These are phyloP conservation scores for Aurinia saxatilis DNA, from an alignment of 345 rosid genomes.

Conservation along the genomic window DNA sequence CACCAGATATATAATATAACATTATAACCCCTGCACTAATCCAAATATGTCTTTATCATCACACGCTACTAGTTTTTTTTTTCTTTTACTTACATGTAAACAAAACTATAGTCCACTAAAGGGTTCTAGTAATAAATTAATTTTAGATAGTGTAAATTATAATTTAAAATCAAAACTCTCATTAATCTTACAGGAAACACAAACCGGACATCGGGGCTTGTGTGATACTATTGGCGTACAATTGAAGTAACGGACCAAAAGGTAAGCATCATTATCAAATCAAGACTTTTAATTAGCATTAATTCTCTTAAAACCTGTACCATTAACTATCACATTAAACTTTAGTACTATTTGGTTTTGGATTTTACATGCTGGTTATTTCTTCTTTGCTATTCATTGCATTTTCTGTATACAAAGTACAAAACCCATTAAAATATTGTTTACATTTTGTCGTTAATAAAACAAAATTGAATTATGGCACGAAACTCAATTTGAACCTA, in stretches of 20 bases:
- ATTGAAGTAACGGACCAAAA: slow-evolving; percentile 6
- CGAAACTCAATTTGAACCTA: neutral
- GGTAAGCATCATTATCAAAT: slow-evolving; percentile 21
- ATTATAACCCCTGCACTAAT: neutral
- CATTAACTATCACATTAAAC: neutral
- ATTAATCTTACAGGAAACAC: neutral
- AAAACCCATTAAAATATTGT: neutral
- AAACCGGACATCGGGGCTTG: neutral
- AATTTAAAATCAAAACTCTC: too few species aligned
- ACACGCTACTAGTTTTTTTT: neutral
- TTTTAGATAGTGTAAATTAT: neutral
- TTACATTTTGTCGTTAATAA: neutral
- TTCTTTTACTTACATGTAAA: neutral
- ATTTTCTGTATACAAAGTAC: neutral
- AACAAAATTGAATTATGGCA: neutral
- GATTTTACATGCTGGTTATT: neutral
- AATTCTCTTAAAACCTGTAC: neutral
- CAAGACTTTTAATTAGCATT: neutral
- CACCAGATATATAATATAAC: neutral
- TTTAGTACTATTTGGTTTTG: neutral
- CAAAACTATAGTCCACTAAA: neutral
- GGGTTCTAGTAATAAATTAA: too few species aligned
- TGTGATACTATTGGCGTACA: neutral
- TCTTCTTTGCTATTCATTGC: neutral
- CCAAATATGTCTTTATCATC: slow-evolving; percentile 9